phyloP scores from a whole-genome alignment of 176 grass and related monocot genomes.

The Carex pumila region DNA sequence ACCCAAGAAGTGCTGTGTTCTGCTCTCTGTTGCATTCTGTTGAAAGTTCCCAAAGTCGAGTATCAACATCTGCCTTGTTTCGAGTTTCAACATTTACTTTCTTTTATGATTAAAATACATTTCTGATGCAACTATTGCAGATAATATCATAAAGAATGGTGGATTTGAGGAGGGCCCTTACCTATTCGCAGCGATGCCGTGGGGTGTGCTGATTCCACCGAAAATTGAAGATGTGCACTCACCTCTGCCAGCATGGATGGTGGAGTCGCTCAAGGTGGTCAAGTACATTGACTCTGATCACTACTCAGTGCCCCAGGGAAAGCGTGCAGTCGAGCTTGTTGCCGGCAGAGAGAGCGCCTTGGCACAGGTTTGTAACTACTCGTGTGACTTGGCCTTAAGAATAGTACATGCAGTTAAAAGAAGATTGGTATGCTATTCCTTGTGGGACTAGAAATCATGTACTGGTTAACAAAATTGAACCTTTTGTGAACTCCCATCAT shows the following conservation, averaged over 20 bases:
- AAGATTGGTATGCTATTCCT: background rate
- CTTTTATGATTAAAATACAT: background rate
- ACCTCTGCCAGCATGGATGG: constrained; percentile 67
- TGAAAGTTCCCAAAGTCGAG: background rate
- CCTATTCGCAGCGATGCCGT: constrained; percentile 30
- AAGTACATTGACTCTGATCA: constrained; percentile 80
- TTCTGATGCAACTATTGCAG: background rate
- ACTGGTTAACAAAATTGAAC: background rate
- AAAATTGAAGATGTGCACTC: constrained; percentile 90
- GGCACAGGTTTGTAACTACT: constrained; percentile 8
- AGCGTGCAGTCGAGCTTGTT: constrained; percentile 69
- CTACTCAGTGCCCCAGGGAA: constrained; percentile 64
- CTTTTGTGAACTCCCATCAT: background rate
- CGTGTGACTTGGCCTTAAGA: background rate
- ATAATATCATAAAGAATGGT: constrained; percentile 78
- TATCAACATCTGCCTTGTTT: background rate
- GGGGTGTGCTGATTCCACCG: constrained; percentile 75
- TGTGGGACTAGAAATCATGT: background rate
- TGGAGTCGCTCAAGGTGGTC: constrained; percentile 71
- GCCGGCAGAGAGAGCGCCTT: constrained; percentile 72
- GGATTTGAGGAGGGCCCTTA: constrained; percentile 80
- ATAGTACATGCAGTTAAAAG: background rate
- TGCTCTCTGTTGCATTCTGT: background rate
- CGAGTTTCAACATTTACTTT: background rate
- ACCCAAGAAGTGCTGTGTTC: background rate